A percentile compares a stretch with the other conserved stretches of the same genome.
Conservation (phyloP, 306 rosid species). For the Pterocarpus santalinus region DNA sequence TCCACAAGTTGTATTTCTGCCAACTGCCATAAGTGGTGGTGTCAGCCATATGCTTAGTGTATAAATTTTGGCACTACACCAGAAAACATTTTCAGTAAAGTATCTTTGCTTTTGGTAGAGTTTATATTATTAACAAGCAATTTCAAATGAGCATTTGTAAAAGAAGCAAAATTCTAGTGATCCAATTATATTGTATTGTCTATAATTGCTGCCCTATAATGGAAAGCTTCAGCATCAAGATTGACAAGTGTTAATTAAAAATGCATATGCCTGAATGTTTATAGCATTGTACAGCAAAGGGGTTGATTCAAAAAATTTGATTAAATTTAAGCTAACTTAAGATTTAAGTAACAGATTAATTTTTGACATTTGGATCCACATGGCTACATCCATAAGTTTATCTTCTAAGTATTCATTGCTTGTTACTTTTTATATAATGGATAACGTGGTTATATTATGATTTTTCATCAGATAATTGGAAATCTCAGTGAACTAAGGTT, state of each 20-base stretch:
- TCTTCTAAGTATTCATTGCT: background rate
- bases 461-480: conserved; percentile 20
- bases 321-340: background rate
- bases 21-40: conserved; percentile 59
- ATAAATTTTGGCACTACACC: background rate
- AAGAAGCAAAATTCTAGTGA: background rate
- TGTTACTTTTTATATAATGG: conserved; percentile 18
- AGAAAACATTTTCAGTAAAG: conserved; percentile 11
- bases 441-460: background rate
- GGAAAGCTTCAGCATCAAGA: background rate
- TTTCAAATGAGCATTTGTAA: background rate
- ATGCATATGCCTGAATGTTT: background rate
- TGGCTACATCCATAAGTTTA: background rate
- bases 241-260: too few species aligned
- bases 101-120: background rate
- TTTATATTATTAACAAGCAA: conserved; percentile 1
- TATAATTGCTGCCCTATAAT: background rate
- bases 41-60: conserved; percentile 38
- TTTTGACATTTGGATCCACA: background rate
- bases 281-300: background rate
- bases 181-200: background rate
- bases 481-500: conserved; percentile 33
- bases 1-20: conserved; percentile 73
- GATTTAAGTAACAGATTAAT: too few species aligned
- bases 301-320: background rate